Evolutionary conservation across 2,329 filamentous ascomycete genomes (phyloP).

Genomic region (Ciborinia camelliae): DNA sequence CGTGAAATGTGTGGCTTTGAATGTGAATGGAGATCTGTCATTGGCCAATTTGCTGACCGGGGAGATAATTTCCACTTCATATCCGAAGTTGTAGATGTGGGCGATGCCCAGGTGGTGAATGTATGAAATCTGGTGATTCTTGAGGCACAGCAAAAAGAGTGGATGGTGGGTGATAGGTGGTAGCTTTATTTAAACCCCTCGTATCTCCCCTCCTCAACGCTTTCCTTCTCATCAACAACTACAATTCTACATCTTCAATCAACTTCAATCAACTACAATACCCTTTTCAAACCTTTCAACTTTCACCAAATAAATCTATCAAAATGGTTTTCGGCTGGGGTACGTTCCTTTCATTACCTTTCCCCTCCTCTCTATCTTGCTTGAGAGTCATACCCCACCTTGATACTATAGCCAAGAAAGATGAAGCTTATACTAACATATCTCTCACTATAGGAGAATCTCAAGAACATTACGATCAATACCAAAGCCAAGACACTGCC

Average conservation of each 20-base stretch:
- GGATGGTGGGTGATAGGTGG: neutral
- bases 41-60: no score
- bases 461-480: slow-evolving; percentile 44
- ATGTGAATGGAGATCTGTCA: no score
- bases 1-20: neutral
- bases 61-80: no score
- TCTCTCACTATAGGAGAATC: slow-evolving; percentile 40
- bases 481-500: slow-evolving; percentile 48
- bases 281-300: slow-evolving; percentile 3
- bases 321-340: slow-evolving; percentile 35
- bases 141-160: neutral
- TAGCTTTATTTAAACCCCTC: slow-evolving; percentile 20
- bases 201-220: neutral
- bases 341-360: slow-evolving; percentile 19
- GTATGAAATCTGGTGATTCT: neutral
- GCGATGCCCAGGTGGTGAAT: neutral
- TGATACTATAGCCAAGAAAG: neutral
- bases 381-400: neutral
- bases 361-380: neutral
- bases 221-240: neutral
- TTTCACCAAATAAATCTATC: slow-evolving; percentile 23
- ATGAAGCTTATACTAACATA: slow-evolving; percentile 9
- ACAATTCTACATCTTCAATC: neutral
- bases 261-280: slow-evolving; percentile 3
- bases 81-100: neutral